Evolutionary conservation across 2,329 filamentous ascomycete species (phyloP).

Genomic region (Pseudohalonectria lignicola): DNA sequence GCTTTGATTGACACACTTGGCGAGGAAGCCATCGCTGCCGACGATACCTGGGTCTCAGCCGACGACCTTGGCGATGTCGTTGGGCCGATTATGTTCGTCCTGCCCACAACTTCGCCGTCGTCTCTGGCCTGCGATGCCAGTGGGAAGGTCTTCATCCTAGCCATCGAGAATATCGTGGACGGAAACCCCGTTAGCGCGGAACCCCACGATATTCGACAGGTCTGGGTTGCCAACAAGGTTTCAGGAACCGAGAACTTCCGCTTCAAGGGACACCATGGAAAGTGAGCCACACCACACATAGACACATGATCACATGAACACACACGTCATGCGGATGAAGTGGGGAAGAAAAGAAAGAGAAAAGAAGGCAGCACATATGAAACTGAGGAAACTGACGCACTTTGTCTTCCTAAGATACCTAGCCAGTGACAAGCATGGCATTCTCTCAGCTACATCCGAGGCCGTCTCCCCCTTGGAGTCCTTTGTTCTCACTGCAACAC

Average conservation of each 20-base stretch:
- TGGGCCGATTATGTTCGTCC: constrained; percentile 72
- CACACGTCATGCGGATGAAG: too few relatives aligned
- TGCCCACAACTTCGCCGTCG: constrained; percentile 65
- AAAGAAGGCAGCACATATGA: too few relatives aligned
- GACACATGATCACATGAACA: not conserved
- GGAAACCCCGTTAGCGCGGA: constrained; percentile 74
- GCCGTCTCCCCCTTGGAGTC: constrained; percentile 79
- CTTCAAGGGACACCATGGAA: constrained; percentile 85
- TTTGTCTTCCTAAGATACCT: constrained; percentile 55
- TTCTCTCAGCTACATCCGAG: constrained; percentile 65
- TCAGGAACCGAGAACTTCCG: constrained; percentile 71
- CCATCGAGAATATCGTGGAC: constrained; percentile 81
- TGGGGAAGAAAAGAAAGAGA: too few relatives aligned
- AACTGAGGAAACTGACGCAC: too few relatives aligned
- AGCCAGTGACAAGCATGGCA: constrained; percentile 72
- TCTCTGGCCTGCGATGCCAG: constrained; percentile 69
- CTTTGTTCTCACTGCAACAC: constrained; percentile 54
- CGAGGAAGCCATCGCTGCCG: constrained; percentile 37
- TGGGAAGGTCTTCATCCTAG: constrained; percentile 74
- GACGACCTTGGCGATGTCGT: constrained; percentile 63
- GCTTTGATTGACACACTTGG: constrained; percentile 26
- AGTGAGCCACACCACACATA: constrained; percentile 48
- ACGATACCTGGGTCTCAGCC: constrained; percentile 88
- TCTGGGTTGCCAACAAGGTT: constrained; percentile 83
- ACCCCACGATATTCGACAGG: constrained; percentile 90